phyloP scores from a whole-genome alignment of 2,329 filamentous ascomycete genomes.

The Verticillium tricorpus region DNA sequence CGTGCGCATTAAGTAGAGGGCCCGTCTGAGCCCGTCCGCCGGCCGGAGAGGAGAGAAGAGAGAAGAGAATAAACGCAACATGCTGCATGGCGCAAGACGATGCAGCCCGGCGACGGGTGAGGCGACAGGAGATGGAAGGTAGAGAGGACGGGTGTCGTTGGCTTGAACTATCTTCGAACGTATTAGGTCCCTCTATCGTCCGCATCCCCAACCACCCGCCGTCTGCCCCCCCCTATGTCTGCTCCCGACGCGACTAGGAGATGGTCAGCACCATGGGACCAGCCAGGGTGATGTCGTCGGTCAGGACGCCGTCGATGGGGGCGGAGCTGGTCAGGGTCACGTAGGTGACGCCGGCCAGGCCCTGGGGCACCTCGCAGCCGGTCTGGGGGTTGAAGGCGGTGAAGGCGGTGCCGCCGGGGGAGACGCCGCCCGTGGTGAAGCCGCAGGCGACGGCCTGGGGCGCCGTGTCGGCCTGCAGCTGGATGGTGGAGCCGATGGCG shows the following conservation, averaged over 20 bases:
- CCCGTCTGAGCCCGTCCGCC: background rate
- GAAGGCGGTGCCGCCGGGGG: constrained; percentile 57
- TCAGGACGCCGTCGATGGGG: constrained; percentile 46
- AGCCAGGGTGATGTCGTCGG: constrained; percentile 61
- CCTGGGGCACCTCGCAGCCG: constrained; percentile 57
- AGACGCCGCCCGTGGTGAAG: constrained; percentile 58
- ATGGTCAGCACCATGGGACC: constrained; percentile 57
- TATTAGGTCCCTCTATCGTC: background rate
- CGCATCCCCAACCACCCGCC: background rate
- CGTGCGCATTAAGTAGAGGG: background rate
- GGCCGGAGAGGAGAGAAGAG: background rate
- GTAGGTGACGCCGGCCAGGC: constrained; percentile 61
- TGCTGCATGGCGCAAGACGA: background rate
- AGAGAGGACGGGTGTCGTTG: background rate
- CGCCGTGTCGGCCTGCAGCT: constrained; percentile 46
- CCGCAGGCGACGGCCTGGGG: constrained; percentile 56
- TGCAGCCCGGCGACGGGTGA: background rate
- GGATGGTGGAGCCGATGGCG: constrained; percentile 35
- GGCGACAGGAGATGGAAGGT: background rate
- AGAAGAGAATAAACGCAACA: background rate
- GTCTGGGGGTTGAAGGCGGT: constrained; percentile 46
- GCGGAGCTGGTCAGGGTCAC: constrained; percentile 57
- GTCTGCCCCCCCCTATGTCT: background rate
- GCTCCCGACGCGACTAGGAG: constrained; percentile 18
- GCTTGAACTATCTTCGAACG: background rate